phyloP scores from a whole-genome alignment of 495 filamentous ascomycete species.

The Sabuloglossum arenarium region DNA sequence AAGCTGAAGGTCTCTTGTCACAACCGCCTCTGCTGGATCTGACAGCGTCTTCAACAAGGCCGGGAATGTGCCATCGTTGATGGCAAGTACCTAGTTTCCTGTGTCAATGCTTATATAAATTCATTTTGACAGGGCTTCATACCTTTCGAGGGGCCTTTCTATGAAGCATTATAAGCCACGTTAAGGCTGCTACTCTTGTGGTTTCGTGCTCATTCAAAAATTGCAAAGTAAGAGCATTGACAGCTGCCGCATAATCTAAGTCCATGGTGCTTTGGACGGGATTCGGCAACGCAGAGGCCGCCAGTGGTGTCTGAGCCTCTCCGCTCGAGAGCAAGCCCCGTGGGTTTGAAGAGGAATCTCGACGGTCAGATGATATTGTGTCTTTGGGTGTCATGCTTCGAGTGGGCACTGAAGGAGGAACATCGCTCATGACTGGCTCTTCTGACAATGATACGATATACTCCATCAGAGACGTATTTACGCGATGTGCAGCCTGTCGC shows the following conservation, averaged over 20 bases:
- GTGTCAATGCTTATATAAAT: not conserved
- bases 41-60: slow-evolving; percentile 91
- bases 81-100: slow-evolving; percentile 35
- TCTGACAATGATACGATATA: slow-evolving; percentile 83
- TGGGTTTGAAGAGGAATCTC: slow-evolving; percentile 3
- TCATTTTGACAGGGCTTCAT: not conserved
- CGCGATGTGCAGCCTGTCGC: slow-evolving; percentile 64
- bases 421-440: slow-evolving; percentile 22
- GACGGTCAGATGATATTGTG: slow-evolving; percentile 1
- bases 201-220: slow-evolving; percentile 95
- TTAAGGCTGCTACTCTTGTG: slow-evolving; percentile 78
- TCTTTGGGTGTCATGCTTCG: not conserved
- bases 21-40: slow-evolving; percentile 86
- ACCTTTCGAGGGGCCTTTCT: slow-evolving; percentile 85
- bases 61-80: slow-evolving; percentile 93
- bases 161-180: slow-evolving; percentile 96
- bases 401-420: not conserved
- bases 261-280: slow-evolving; percentile 35
- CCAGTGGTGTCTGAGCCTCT: not conserved
- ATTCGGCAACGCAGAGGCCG: slow-evolving; percentile 18
- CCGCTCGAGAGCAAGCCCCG: not conserved
- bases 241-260: slow-evolving; percentile 92
- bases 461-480: slow-evolving; percentile 77
- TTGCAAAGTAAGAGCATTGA: slow-evolving; percentile 79
- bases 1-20: slow-evolving; percentile 84